phyloP scores from a whole-genome alignment of 2,329 filamentous ascomycete species.

The Stromatinia cepivora region DNA sequence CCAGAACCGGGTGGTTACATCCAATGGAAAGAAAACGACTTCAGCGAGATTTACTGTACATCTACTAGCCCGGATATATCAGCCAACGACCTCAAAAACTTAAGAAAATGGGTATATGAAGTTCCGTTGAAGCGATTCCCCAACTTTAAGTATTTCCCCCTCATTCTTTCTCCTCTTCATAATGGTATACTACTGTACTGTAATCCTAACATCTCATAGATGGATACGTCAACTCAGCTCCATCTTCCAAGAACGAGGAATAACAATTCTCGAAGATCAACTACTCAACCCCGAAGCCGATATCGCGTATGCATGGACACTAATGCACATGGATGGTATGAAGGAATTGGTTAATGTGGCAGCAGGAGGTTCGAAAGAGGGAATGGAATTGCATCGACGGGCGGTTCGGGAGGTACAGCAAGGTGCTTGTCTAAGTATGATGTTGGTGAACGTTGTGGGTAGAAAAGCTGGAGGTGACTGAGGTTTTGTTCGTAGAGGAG shows the following conservation, averaged over 20 bases:
- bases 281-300: background rate
- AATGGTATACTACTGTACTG: background rate
- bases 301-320: constrained; percentile 7
- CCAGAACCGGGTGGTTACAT: constrained; percentile 19
- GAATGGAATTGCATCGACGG: background rate
- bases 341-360: background rate
- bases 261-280: background rate
- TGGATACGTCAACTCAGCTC: constrained; percentile 17
- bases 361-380: background rate
- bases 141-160: constrained; percentile 3
- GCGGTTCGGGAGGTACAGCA: background rate
- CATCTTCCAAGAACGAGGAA: constrained; percentile 9
- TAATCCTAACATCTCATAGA: background rate
- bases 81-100: background rate
- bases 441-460: background rate
- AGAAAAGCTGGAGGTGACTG: background rate
- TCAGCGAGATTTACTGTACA: background rate
- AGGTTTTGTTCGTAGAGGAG: background rate
- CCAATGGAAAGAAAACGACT: constrained; percentile 19
- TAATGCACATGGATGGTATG: constrained; percentile 10
- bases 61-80: background rate
- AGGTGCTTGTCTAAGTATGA: background rate
- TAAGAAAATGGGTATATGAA: constrained; percentile 1
- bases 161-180: background rate
- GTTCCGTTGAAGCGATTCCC: background rate